A percentile compares a stretch with the other conserved stretches of the same genome.
Evolutionary conservation across 2,329 filamentous ascomycete genomes (phyloP).

Genomic region (Trichoderma oligosporum): DNA sequence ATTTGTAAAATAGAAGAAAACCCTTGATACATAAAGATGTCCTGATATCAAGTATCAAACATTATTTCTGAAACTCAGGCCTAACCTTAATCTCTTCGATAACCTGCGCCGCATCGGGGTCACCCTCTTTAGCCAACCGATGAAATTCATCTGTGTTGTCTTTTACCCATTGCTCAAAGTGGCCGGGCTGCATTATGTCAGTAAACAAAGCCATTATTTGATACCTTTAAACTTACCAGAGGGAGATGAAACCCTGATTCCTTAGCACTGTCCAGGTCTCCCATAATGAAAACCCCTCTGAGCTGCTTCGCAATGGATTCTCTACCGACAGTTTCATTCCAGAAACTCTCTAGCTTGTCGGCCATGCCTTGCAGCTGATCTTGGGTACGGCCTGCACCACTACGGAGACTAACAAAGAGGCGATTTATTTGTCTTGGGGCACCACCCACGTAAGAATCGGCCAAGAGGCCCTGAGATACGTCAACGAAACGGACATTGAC

Average conservation of each 20-base stretch:
- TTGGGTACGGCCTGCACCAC: slow-evolving; percentile 11
- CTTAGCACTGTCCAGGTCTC: slow-evolving; percentile 15
- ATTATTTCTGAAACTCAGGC: slow-evolving; percentile 14
- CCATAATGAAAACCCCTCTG: slow-evolving; percentile 7
- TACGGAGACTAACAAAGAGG: slow-evolving; percentile 18
- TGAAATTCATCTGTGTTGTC: slow-evolving; percentile 17
- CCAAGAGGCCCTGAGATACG: slow-evolving; percentile 1
- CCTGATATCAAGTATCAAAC: no score
- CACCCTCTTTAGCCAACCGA: slow-evolving; percentile 9
- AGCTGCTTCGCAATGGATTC: slow-evolving; percentile 8
- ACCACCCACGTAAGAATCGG: slow-evolving; percentile 15
- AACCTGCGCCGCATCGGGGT: slow-evolving; percentile 11
- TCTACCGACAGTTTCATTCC: slow-evolving; percentile 14
- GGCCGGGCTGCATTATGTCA: slow-evolving; percentile 3
- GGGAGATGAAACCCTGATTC: slow-evolving; percentile 18
- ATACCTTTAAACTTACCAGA: background rate
- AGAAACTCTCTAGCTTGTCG: slow-evolving; percentile 16
- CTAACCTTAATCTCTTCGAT: slow-evolving; percentile 16
- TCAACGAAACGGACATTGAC: slow-evolving; percentile 20
- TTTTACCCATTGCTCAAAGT: slow-evolving; percentile 18
- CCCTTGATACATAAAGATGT: background rate
- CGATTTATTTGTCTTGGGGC: slow-evolving; percentile 9
- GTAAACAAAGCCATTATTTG: background rate
- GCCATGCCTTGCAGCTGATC: slow-evolving; percentile 13
- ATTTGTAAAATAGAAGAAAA: no score